These are phyloP conservation scores for Leishmania amazonensis DNA, from an alignment of 208 protist species.

Conservation along the genomic window DNA sequence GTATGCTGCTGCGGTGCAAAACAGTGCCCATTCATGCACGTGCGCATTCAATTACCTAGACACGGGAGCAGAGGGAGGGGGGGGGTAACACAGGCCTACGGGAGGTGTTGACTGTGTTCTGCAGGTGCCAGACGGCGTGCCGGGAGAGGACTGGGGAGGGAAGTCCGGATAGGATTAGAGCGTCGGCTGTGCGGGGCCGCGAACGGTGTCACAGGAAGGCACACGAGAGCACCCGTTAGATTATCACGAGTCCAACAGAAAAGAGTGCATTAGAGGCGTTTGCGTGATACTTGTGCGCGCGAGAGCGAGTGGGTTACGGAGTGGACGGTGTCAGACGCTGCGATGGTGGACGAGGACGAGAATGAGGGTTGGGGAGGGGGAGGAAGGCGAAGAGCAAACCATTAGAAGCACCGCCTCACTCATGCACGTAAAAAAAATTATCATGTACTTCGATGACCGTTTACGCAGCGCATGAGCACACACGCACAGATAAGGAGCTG, in stretches of 20 bases:
- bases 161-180: not conserved
- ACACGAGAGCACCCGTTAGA: not conserved
- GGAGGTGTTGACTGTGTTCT: no score
- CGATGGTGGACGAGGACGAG: not conserved
- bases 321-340: not conserved
- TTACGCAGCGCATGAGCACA: not conserved
- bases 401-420: not conserved
- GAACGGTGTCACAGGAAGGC: not conserved
- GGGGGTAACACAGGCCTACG: not conserved
- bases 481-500: not conserved
- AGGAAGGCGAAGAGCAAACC: not conserved
- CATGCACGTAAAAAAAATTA: not conserved
- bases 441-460: not conserved
- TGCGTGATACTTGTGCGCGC: not conserved
- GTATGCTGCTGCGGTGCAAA: not conserved
- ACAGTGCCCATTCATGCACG: not conserved
- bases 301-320: not conserved
- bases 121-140: not conserved
- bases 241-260: not conserved
- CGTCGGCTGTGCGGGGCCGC: not conserved
- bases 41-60: not conserved
- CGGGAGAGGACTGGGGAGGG: not conserved
- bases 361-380: not conserved
- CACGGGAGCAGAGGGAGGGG: not conserved
- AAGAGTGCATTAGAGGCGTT: not conserved